Evolutionary conservation across 768 basidiomycete genomes (phyloP).

Genomic region (Nidula microcarpa): DNA sequence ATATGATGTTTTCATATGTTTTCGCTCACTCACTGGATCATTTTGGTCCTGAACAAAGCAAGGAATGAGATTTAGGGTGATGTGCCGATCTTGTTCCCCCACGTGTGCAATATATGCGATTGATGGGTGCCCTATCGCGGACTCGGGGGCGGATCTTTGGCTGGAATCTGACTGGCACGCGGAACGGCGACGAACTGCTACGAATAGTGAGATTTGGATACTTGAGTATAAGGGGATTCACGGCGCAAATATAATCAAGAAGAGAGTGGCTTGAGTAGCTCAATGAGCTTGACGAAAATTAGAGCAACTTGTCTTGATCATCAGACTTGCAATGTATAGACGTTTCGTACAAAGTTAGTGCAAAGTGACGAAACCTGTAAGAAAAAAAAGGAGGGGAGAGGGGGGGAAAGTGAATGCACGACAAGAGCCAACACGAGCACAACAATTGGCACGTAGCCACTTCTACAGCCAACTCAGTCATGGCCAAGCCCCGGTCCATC

Average conservation of each 20-base stretch:
- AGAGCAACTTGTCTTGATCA: too few species aligned
- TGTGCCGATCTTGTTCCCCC: slow-evolving; percentile 8
- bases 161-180: background rate
- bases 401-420: background rate
- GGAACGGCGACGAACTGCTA: too few species aligned
- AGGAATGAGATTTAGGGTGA: background rate
- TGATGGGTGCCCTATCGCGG: background rate
- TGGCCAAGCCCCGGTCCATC: slow-evolving; percentile 72
- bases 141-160: background rate
- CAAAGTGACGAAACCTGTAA: background rate
- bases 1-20: too few species aligned
- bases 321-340: too few species aligned
- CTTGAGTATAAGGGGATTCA: too few species aligned
- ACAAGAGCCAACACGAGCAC: background rate
- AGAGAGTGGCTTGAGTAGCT: background rate
- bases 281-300: too few species aligned
- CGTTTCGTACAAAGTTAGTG: too few species aligned
- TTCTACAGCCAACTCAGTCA: slow-evolving; percentile 11
- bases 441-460: too few species aligned
- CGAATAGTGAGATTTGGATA: too few species aligned
- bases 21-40: too few species aligned
- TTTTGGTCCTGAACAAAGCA: background rate
- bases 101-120: slow-evolving; percentile 3
- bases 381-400: background rate
- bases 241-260: background rate